Base-by-base conservation (phyloP, 768 basidiomycete genomes). In the Erythrobasidium yunnanense region DNA sequence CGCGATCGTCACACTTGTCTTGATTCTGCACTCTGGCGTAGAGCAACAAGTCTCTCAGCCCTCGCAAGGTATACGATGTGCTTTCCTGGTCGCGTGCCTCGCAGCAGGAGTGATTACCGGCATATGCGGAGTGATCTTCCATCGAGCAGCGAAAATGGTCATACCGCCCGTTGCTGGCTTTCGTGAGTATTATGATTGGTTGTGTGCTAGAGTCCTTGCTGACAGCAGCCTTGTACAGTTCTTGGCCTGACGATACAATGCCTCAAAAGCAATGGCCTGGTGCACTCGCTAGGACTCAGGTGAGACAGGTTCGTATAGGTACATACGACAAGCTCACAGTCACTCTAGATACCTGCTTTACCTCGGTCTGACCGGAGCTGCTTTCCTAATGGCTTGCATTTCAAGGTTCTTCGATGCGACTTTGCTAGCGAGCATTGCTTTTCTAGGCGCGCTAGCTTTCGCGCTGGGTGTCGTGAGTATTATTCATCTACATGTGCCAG, bases 21-120 rank as follows among this genome's bases (percentile, higher is more conserved):
- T 97, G 72, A 88, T 96, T 71, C 80, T 88, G 77, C 85, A 85
- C 73, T 90, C 86, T 74, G 92, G 92, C 51, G 85, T 96, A 68
- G 76, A 76, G 42, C 82, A 84, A n/a, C 83, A 87, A 51, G 78
- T 93, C 68, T 86, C 88, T 71, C 85, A 89, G 0, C 91, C 92
- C 2, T 83, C 76, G 58, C 80, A 80, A 70, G 86, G 86, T 1
- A 80, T 90, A 15, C 85, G 90, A 42, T 93, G 90, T 49, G 83
- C 95, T 78, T 95, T 92, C 77, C 85, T 93, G 18, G 82, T 96
- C 29, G 83, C 90, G 0, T 85, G 81, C 67, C 77, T 83, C 17
- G 83, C 93, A 49, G 86, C 90, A 18, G 88, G 90, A 23, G 76
- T 89, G 65, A 85, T 85, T 56, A 89, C 88, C 29, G 90, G 90